phyloP scores from a whole-genome alignment of 495 filamentous ascomycete genomes.

The Ramalina intermedia region DNA sequence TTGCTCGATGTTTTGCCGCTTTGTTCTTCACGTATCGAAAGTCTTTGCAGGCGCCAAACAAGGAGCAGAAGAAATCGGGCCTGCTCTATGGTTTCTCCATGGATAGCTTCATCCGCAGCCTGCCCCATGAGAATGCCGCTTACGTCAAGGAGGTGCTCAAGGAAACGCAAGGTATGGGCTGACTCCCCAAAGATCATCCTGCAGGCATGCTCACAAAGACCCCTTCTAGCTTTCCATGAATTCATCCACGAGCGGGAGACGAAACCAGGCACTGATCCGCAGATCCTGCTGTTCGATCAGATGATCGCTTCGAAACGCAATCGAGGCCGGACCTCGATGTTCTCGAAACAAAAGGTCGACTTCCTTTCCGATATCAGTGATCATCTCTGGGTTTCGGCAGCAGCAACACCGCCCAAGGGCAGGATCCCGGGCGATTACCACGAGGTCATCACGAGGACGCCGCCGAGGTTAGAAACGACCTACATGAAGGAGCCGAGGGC shows the following conservation, averaged over 20 bases:
- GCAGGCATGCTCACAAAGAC: constrained; percentile 6
- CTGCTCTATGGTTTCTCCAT: constrained; percentile 88
- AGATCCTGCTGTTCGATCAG: constrained; percentile 84
- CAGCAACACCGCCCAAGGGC: constrained; percentile 59
- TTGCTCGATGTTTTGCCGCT: constrained; percentile 86
- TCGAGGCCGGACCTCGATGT: constrained; percentile 48
- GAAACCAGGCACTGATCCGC: constrained; percentile 43
- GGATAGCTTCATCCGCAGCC: constrained; percentile 78
- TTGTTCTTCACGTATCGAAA: constrained; percentile 93
- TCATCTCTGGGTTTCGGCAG: constrained; percentile 84
- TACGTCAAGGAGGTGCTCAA: constrained; percentile 70
- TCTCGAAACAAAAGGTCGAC: constrained; percentile 37
- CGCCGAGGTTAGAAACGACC: constrained; percentile 68
- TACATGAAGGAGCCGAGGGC: constrained; percentile 81
- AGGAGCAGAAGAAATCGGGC: constrained; percentile 74
- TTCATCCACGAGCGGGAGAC: constrained; percentile 88
- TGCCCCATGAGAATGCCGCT: constrained; percentile 81
- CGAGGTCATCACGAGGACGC: constrained; percentile 45
- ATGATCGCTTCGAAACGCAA: constrained; percentile 91
- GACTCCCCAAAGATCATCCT: background rate
- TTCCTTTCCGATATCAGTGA: constrained; percentile 79
- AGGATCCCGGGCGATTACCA: constrained; percentile 58
- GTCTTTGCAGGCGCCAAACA: constrained; percentile 55
- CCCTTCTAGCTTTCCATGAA: constrained; percentile 65
- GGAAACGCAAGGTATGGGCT: constrained; percentile 74